Evolutionary conservation across 352 stramenopile genomes (phyloP), one percentile per base, ranked within the genome.

Genomic region (Phytophthora boehmeriae): DNA sequence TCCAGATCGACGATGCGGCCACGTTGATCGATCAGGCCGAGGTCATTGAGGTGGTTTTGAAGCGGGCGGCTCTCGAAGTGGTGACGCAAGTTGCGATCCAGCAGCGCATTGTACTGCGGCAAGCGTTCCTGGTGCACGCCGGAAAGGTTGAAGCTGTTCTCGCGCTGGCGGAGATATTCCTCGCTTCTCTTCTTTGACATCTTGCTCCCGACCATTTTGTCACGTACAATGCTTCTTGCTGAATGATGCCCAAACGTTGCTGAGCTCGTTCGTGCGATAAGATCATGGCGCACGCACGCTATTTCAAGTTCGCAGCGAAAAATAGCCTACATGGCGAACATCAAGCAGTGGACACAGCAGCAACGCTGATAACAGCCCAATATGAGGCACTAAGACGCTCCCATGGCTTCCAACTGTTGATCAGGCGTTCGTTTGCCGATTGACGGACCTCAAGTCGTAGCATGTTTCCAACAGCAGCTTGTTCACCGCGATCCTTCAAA

Each of bases 1-100:
- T 95, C 87, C 9, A 96, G 61, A 63, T 98, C 82, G 22, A 98
- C 91, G 34, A 98, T 89, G 20, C 91, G 89, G 0, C 90, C 91
- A 20, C 86, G 83, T 41, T 80, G 75, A 59, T 98, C 92, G n/a
- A 98, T 92, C 4, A 93, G 66, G 4, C 89, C 87, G 1, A 91
- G 78, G 8, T 80, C 76, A 48, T 90, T 91, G 32, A 97, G 52
- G 47, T 96, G 87, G 16, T 47, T 78, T 61, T 97, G 90, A 14
- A 93, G 73, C 6, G 66, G 71, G 1, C 75, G 83, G 47, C 74
- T 95, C 54, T 97, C 87, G 43, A 97, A 97, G 55, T 93, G 94
- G 54, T 97, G 87, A 4, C 89, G 84, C 73, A 97, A 75, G 58
- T 97, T 97, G 16, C 75, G 73, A 61, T 97, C 91, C 39, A 92